Base-by-base conservation (phyloP, 2,329 filamentous ascomycete genomes). In the Aphanoascus verrucosus region DNA sequence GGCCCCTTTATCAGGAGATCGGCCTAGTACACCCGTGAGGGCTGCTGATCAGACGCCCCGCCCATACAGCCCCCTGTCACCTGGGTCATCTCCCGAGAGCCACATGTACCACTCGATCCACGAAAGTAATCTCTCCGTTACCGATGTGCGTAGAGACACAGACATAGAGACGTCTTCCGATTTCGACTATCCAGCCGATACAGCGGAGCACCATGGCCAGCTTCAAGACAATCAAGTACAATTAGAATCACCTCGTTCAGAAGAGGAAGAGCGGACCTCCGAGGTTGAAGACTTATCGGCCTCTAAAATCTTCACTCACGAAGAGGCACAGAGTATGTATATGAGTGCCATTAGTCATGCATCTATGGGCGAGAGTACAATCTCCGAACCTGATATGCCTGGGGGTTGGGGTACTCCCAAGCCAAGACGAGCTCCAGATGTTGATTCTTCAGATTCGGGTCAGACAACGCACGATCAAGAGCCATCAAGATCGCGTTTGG, bases 331-430 rank as follows among this genome's bases (percentile, higher is more conserved):
- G 53, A 76, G 73, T 57, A 70, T 76, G 66, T 76, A 76, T 54
- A 73, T 76, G 72, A 76, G 81, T 62, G 81, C 78, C 9, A 71
- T 82, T 53, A 80, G 77, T 55, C 67, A 70, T 37, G 64, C 64
- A 8, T 64, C 67, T 20, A 58, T 54, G 17, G 61, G 44, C 6
- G 57, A 54, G 17, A 61, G 44, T 9, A 49, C 55, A 32, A 55
- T 52, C 48, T 65, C 67, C 43, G 57, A 62, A 28, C 65, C 64
- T 3, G 61, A 62, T 44, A 71, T 74, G 55, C 72, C 72, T 14
- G 72, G 72, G 6, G 71, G 64, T 37, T 74, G 72, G 72, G 65
- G 65, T 38, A 66, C 63, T 12, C 62, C 63, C 6, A 63, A 60
- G 28, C 58, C 59, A 34, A 58, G 48, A 23, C 53, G 20, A 42